Evolutionary conservation across 2,329 filamentous ascomycete genomes (phyloP), one percentile per base, ranked within the genome.

Genomic region (Sclerotinia sclerotiorum): DNA sequence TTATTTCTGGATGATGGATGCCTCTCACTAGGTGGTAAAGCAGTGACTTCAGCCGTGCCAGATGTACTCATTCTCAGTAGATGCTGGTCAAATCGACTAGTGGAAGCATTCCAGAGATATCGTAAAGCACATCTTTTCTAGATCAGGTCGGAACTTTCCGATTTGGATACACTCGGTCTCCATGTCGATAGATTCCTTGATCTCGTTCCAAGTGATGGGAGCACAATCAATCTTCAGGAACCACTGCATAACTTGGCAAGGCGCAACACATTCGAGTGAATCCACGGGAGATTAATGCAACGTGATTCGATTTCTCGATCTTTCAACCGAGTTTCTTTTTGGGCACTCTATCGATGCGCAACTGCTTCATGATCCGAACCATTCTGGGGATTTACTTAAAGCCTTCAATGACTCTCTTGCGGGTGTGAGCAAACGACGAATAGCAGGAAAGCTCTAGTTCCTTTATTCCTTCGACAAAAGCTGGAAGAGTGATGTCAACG

Each of bases 401-500:
- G 51, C 58, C 2, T 64, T 64, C 19, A 61, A 62, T 44, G 32
- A 27, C 5, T 32, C 65, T 3, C 51, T 68, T 17, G 49, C 48
- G 8, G 66, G 51, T n/a, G 49, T 64, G 5, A 27, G 58, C 8
- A 56, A 56, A 49, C 17, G 58, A 1, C 5, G 49, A 39, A 6
- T 32, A 17, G 58, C 58, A 6, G 49, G 49, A 24, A 68, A 48
- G 17, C 58, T 48, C 3, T 48, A n/a, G n/a, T 10, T 64, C 1
- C 29, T 49, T 21, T 68, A 46, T 15, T 17, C 49, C 27, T 56
- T 68, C 19, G 42, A 63, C 46, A 64, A 35, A 29, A 24, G 49
- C 13, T 67, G 56, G 48, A 65, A 68, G 21, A 15, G n/a, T n/a
- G 29, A 64, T 44, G 65, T 80, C 32, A 69, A 71, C 8, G 79